These are phyloP conservation scores for maize (Zea mays) DNA, from an alignment of 176 grass and related monocot species.

Conservation along the genomic window DNA sequence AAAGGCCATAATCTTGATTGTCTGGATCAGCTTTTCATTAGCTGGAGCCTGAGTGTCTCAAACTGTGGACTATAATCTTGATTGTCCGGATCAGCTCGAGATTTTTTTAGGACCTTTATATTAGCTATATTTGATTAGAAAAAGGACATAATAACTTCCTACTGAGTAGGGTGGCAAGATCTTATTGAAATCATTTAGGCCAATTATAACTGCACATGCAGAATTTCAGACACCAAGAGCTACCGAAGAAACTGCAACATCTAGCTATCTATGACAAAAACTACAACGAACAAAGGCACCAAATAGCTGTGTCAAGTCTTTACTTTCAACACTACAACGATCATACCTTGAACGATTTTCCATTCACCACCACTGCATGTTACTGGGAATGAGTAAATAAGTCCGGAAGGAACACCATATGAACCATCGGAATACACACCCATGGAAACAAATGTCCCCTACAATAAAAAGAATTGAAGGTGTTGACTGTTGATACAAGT, in stretches of 20 bases:
- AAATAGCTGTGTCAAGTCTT: not conserved
- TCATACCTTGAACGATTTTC: constrained; percentile 84
- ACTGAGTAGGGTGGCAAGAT: no score
- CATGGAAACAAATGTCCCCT: constrained; percentile 98
- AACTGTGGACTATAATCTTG: no score
- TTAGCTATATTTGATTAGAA: no score
- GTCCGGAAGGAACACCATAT: constrained; percentile 83
- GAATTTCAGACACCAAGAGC: not conserved
- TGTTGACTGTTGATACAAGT: not conserved
- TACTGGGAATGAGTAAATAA: constrained; percentile 98
- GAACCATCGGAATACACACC: constrained; percentile 96
- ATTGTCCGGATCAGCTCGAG: no score
- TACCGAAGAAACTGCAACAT: not conserved
- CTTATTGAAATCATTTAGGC: no score
- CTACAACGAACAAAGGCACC: not conserved
- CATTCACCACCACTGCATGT: constrained; percentile 77
- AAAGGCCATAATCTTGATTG: no score
- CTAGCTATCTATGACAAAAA: not conserved
- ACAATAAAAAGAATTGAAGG: not conserved
- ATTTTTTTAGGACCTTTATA: no score
- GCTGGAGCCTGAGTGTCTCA: no score
- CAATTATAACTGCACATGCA: no score
- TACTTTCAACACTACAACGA: not conserved
- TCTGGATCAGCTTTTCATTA: no score
- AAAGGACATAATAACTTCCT: no score